These are phyloP conservation scores for Scheffersomyces quercinus DNA, from an alignment of 1,139 yeast genomes.

Conservation along the genomic window DNA sequence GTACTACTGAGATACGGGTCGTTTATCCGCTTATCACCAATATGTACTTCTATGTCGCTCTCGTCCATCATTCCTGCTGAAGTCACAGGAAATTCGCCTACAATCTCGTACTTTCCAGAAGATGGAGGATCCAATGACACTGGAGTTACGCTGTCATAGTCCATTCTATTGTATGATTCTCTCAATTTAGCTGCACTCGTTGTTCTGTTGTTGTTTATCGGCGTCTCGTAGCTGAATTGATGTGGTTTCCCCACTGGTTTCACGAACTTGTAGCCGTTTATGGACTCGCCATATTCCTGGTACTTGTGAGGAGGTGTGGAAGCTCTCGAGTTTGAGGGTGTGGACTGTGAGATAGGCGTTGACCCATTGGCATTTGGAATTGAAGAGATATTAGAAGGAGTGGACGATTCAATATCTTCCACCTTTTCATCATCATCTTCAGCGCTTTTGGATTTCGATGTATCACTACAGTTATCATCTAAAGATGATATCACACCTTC, in stretches of 20 bases:
- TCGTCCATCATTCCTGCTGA: constrained; percentile 44
- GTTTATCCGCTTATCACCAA: constrained; percentile 43
- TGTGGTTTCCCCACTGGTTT: constrained; percentile 17
- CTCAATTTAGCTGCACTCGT: constrained; percentile 11
- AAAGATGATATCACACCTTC: neutral
- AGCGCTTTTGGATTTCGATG: no score
- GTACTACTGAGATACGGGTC: constrained; percentile 33
- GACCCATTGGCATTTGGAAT: constrained; percentile 5
- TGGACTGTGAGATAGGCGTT: constrained; percentile 25
- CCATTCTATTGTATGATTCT: constrained; percentile 16
- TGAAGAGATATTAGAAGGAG: constrained; percentile 3
- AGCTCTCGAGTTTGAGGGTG: constrained; percentile 25
- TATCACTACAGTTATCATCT: neutral
- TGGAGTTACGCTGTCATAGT: constrained; percentile 8
- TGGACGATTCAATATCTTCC: constrained; percentile 6
- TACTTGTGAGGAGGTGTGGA: constrained; percentile 17
- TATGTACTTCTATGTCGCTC: constrained; percentile 29
- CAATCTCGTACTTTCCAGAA: constrained; percentile 25
- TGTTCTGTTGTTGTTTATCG: constrained; percentile 12
- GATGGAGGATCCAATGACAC: constrained; percentile 3
- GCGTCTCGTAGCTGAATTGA: constrained; percentile 23
- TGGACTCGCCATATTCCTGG: constrained; percentile 26
- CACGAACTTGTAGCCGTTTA: constrained; percentile 39
- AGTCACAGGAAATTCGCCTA: constrained; percentile 37
- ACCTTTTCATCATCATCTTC: constrained; percentile 10